A percentile compares a stretch with the other conserved stretches of the same genome.
phyloP scores from a whole-genome alignment of 257 asterid species.

The Verbascum thapsus region DNA sequence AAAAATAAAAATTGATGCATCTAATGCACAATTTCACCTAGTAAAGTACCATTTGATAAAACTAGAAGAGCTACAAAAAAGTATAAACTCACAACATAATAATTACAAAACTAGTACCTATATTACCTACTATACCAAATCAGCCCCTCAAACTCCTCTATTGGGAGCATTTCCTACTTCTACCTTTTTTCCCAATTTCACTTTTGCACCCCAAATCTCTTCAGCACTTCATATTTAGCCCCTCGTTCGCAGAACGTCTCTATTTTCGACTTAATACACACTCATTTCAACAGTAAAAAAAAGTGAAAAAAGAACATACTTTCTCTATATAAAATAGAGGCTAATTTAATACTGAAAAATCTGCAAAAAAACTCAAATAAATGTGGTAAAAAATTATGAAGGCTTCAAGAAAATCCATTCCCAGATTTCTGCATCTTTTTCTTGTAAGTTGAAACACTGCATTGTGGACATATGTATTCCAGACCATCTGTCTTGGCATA shows the following conservation, averaged over 20 bases:
- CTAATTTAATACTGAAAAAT: slow-evolving; percentile 19
- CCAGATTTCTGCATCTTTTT: slow-evolving; percentile 71
- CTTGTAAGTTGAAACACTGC: slow-evolving; percentile 84
- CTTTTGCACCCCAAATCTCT: slow-evolving; percentile 31
- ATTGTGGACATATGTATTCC: slow-evolving; percentile 97
- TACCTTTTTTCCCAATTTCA: slow-evolving; percentile 29
- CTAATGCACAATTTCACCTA: neutral
- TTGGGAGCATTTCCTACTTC: slow-evolving; percentile 36
- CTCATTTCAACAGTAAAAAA: slow-evolving; percentile 6
- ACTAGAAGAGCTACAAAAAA: slow-evolving; percentile 39
- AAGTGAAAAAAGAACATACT: neutral
- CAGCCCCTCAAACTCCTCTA: slow-evolving; percentile 28
- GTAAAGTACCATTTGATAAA: slow-evolving; percentile 17
- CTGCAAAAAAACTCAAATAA: slow-evolving; percentile 15
- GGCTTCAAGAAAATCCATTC: slow-evolving; percentile 67
- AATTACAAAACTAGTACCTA: slow-evolving; percentile 42
- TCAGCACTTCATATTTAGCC: slow-evolving; percentile 18
- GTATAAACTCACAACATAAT: slow-evolving; percentile 28
- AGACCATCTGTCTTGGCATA: slow-evolving; percentile 99
- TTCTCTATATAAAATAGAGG: slow-evolving; percentile 13
- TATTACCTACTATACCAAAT: slow-evolving; percentile 33
- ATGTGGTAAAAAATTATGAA: slow-evolving; percentile 21
- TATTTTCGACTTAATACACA: slow-evolving; percentile 16
- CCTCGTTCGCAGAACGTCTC: slow-evolving; percentile 28
- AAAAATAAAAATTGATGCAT: neutral